Evolutionary conservation across 176 grass and related monocot genomes (phyloP).

Genomic region (Aegilops umbellulata): DNA sequence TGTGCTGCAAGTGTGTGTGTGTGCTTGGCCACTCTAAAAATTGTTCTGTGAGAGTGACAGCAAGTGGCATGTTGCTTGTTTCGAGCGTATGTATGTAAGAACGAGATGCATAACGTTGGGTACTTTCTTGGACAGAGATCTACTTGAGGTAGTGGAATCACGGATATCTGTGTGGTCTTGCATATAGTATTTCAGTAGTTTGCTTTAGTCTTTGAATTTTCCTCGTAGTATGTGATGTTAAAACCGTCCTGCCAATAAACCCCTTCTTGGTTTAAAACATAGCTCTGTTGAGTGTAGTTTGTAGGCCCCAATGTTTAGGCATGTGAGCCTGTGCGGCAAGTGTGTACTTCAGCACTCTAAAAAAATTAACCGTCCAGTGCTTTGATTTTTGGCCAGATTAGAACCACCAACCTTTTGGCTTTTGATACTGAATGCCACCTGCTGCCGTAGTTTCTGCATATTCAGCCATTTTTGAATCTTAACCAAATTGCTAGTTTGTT

Average conservation of each 20-base stretch:
- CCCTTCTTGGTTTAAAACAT: neutral
- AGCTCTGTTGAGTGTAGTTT: neutral
- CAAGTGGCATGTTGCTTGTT: neutral
- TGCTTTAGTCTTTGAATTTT: neutral
- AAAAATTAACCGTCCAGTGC: neutral
- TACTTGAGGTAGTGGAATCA: neutral
- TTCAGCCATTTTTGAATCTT: neutral
- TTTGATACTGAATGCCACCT: neutral
- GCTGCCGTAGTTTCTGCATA: neutral
- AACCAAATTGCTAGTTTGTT: neutral
- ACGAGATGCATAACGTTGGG: neutral
- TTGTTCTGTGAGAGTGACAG: neutral
- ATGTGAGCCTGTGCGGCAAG: neutral
- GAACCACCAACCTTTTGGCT: neutral
- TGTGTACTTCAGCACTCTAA: neutral
- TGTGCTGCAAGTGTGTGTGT: too few relatives aligned
- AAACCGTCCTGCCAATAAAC: neutral
- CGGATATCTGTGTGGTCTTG: neutral
- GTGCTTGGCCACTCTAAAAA: too few relatives aligned
- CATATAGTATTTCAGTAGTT: neutral
- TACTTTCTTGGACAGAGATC: neutral
- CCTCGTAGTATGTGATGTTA: neutral
- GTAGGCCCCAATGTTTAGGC: neutral
- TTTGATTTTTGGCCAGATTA: neutral
- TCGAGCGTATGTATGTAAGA: neutral